Evolutionary conservation across 257 asterid species (phyloP).

Genomic region (Forsythia viridissima): DNA sequence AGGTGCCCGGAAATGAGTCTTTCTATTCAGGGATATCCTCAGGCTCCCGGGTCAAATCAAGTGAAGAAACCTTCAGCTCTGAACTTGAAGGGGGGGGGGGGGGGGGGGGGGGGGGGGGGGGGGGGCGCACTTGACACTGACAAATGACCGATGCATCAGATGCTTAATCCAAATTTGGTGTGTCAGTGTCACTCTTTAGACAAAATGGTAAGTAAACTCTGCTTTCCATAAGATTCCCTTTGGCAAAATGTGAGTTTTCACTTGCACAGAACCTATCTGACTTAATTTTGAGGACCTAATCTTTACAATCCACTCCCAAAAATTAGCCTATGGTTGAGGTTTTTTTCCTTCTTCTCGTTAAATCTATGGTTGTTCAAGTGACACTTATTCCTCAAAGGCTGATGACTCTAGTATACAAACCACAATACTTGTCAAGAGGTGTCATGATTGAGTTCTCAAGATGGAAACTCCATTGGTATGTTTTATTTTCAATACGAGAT

Average conservation of each 20-base stretch:
- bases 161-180: not conserved
- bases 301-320: not conserved
- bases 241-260: not conserved
- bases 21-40: not conserved
- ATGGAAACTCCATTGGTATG: not conserved
- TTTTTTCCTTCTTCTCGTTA: not conserved
- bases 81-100: too few species aligned
- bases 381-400: not conserved
- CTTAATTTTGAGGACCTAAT: not conserved
- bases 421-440: not conserved
- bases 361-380: not conserved
- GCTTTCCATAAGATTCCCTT: conserved; percentile 12
- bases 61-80: too few species aligned
- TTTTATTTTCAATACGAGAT: too few species aligned
- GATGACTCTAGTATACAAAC: not conserved
- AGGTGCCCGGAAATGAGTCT: not conserved
- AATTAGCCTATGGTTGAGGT: not conserved
- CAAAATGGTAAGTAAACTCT: not conserved
- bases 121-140: not conserved
- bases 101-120: too few species aligned
- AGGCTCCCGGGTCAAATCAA: not conserved
- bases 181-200: not conserved
- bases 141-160: not conserved
- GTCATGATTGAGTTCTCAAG: not conserved
- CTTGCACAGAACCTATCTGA: not conserved